Evolutionary conservation across 495 filamentous ascomycete species (phyloP).

Genomic region (Xylaria sp.): DNA sequence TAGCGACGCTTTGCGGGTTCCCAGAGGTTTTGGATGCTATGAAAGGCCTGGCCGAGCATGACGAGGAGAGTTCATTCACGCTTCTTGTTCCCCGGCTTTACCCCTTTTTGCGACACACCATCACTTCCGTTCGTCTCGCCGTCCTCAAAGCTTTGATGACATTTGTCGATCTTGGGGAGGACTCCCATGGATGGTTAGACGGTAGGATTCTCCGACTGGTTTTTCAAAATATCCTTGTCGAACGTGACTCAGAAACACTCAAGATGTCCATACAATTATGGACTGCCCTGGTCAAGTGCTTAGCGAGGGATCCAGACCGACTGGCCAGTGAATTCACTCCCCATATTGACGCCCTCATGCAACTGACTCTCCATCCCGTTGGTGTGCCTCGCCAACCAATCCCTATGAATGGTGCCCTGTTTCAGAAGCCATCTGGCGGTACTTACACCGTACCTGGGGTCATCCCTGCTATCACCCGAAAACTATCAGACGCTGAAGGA

Average conservation of each 20-base stretch:
- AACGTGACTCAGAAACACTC: conserved; percentile 78
- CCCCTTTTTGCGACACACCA: conserved; percentile 95
- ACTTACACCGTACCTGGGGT: conserved; percentile 66
- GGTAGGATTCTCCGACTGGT: conserved; percentile 86
- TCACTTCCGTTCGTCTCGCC: conserved; percentile 91
- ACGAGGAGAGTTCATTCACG: conserved; percentile 86
- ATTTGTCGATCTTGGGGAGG: conserved; percentile 84
- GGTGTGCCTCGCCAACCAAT: conserved; percentile 88
- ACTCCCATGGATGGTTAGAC: conserved; percentile 89
- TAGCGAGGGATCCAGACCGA: conserved; percentile 62
- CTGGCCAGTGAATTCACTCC: conserved; percentile 71
- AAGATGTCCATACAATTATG: conserved; percentile 86
- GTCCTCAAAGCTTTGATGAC: conserved; percentile 92
- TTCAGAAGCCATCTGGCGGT: conserved; percentile 93
- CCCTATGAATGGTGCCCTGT: conserved; percentile 85
- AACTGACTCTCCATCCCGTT: conserved; percentile 84
- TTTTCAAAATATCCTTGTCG: conserved; percentile 94
- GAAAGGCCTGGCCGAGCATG: conserved; percentile 83
- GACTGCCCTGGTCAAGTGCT: conserved; percentile 73
- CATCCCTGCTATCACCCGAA: conserved; percentile 56
- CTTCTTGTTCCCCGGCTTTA: conserved; percentile 92
- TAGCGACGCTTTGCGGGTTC: conserved; percentile 95
- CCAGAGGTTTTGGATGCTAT: conserved; percentile 91
- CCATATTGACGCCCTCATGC: conserved; percentile 77
- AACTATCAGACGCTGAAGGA: conserved; percentile 65